Base-by-base conservation (phyloP, 202 grass and related monocot genomes). In the Carex arenaria region DNA sequence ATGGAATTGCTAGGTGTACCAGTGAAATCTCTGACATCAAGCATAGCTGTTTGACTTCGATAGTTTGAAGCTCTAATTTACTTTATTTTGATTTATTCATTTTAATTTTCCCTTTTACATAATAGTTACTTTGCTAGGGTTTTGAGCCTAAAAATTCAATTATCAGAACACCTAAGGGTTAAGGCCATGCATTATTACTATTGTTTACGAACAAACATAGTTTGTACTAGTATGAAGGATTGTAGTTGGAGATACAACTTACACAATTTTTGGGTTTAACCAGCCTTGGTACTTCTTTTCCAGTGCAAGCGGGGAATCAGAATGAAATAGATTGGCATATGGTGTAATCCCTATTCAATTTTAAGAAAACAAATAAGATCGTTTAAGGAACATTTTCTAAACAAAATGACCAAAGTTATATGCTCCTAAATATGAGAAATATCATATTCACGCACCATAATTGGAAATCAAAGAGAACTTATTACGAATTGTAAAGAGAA, bases 301-400 rank as follows among this genome's bases (percentile, higher is more conserved):
- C 17, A 97, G 90, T 2, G 91, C 86, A 78, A 92, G 87, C 63
- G 94, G 94, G 26, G 93, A 84, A 87, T 97, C 94, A 51, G 85
- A 87, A 76, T 94, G 94, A 82, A 92, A 89, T 80, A 97, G 86
- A 67, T 86, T 97, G 80, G 87, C 75, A 83, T 97, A 97, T 56
- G 94, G 94, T 82, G 90, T 92, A 75, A 97, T 85, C 23, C 88
- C 90, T 94, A 84, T 8, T 64, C 20, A 84, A 45, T 88, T 87
- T 57, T 61, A 64, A 81, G 31, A 23, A 26, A 68, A 20, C 67
- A 18, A 81, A 83, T 84, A 28, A 86, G 7, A 74, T 54, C 67
- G 12, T 51, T 31, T 26, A 15, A 10, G 45, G 20, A 62, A 5
- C 12, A n/a, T 18, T 81, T 67, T 22, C 60, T 81, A 28, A 62